These are phyloP conservation scores for Sclerotinia spermophila DNA, from an alignment of 2,329 filamentous ascomycete genomes.

Conservation along the genomic window DNA sequence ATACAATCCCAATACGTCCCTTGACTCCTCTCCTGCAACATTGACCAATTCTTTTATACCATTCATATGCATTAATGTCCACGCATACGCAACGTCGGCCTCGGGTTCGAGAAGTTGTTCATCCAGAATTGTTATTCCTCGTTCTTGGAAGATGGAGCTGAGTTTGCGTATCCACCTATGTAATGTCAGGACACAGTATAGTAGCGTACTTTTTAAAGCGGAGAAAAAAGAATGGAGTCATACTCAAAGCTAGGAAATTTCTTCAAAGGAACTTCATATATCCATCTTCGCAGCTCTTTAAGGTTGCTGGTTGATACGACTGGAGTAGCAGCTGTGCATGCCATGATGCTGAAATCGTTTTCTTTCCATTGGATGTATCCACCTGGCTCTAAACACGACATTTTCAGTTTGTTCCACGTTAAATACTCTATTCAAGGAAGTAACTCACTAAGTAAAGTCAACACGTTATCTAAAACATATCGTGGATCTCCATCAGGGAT, in stretches of 20 bases:
- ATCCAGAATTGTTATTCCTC: background rate
- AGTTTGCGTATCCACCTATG: slow-evolving; percentile 13
- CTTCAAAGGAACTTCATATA: background rate
- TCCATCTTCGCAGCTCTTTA: background rate
- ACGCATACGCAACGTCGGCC: background rate
- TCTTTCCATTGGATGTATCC: slow-evolving; percentile 18
- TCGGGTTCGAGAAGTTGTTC: background rate
- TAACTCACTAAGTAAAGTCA: slow-evolving; percentile 6
- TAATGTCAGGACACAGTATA: background rate
- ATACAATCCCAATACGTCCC: background rate
- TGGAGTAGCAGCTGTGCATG: background rate
- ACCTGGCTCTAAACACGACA: slow-evolving; percentile 2
- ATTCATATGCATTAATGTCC: slow-evolving; percentile 7
- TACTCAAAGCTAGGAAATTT: slow-evolving; percentile 6
- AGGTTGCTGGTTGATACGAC: background rate
- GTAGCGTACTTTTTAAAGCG: background rate
- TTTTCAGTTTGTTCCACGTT: background rate
- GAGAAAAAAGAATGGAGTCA: background rate
- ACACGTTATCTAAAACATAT: slow-evolving; percentile 3
- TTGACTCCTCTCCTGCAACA: background rate
- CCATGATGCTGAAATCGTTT: background rate
- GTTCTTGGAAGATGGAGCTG: background rate
- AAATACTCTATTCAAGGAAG: too few relatives aligned
- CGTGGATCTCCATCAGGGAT: slow-evolving; percentile 1
- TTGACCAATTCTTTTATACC: slow-evolving; percentile 3